A percentile compares a stretch with the other conserved stretches of the same genome.
phyloP scores from a whole-genome alignment of 352 stramenopile species.

The Globisporangium splendens region DNA sequence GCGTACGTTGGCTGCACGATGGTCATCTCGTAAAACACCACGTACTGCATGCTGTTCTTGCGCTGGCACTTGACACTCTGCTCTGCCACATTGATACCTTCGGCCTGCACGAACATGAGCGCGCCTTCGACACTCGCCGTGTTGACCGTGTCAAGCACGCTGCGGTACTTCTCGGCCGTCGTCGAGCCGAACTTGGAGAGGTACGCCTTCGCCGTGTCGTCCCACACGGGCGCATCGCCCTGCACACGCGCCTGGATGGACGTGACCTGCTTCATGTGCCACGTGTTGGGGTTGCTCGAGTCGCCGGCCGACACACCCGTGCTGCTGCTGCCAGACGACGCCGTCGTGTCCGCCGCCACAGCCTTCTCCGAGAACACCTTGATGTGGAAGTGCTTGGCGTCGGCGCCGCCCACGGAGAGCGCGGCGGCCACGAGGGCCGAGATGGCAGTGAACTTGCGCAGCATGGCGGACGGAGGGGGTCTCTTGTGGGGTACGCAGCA shows the following conservation, averaged over 20 bases:
- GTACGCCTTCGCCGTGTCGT: slow-evolving; percentile 26
- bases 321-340: slow-evolving; percentile 2
- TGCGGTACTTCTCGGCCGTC: slow-evolving; percentile 26
- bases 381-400: slow-evolving; percentile 12
- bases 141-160: slow-evolving; percentile 57
- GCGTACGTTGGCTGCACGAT: slow-evolving; percentile 53
- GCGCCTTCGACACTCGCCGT: slow-evolving; percentile 56
- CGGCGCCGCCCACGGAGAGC: slow-evolving; percentile 14
- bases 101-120: slow-evolving; percentile 66
- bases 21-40: slow-evolving; percentile 69
- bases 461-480: slow-evolving; percentile 2
- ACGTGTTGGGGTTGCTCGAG: slow-evolving; percentile 7
- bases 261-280: slow-evolving; percentile 41
- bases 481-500: background rate
- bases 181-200: slow-evolving; percentile 37
- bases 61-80: slow-evolving; percentile 48
- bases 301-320: background rate
- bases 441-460: slow-evolving; percentile 13
- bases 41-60: slow-evolving; percentile 72
- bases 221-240: slow-evolving; percentile 37
- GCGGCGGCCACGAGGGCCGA: slow-evolving; percentile 11
- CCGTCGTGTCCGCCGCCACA: slow-evolving; percentile 1
- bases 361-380: slow-evolving; percentile 8
- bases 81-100: slow-evolving; percentile 57
- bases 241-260: slow-evolving; percentile 61